Evolutionary conservation across 768 basidiomycete species (phyloP).

Genomic region (Tricholoma sp.): DNA sequence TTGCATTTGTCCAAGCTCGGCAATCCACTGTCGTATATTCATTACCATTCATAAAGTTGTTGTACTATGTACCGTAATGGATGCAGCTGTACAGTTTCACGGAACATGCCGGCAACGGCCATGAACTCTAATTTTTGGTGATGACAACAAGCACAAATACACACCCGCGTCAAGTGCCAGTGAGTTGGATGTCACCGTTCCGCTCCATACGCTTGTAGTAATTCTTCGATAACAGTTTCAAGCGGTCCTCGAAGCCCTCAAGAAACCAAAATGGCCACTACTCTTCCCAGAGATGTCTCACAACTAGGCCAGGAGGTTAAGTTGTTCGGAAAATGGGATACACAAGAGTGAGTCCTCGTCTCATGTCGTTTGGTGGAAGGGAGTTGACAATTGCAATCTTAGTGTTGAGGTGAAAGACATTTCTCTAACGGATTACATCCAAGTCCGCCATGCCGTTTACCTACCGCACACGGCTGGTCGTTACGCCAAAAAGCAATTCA

Average conservation of each 20-base stretch:
- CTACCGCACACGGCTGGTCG: constrained; percentile 98
- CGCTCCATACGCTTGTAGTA: constrained; percentile 27
- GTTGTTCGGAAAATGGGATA: constrained; percentile 99
- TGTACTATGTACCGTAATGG: too few relatives aligned
- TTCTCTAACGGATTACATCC: constrained; percentile 98
- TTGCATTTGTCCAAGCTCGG: neutral
- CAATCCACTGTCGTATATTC: neutral
- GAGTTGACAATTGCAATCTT: constrained; percentile 2
- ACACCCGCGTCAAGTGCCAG: constrained; percentile 27
- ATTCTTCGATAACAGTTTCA: constrained; percentile 16
- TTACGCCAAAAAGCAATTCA: constrained; percentile 99
- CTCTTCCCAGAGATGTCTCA: constrained; percentile 80
- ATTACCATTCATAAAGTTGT: too few relatives aligned
- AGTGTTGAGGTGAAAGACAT: constrained; percentile 99
- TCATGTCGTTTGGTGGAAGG: neutral
- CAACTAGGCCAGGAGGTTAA: constrained; percentile 84
- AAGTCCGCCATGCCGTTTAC: constrained; percentile 96
- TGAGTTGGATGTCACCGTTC: constrained; percentile 25
- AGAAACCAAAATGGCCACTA: constrained; percentile 58
- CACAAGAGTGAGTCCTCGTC: constrained; percentile 72
- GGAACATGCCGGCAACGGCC: constrained; percentile 30
- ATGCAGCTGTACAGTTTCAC: constrained; percentile 45
- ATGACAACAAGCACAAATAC: constrained; percentile 46
- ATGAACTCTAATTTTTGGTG: constrained; percentile 39
- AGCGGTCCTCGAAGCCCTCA: constrained; percentile 32